Conservation (phyloP, 169 alveolate species). For the Plasmodium sp. region DNA sequence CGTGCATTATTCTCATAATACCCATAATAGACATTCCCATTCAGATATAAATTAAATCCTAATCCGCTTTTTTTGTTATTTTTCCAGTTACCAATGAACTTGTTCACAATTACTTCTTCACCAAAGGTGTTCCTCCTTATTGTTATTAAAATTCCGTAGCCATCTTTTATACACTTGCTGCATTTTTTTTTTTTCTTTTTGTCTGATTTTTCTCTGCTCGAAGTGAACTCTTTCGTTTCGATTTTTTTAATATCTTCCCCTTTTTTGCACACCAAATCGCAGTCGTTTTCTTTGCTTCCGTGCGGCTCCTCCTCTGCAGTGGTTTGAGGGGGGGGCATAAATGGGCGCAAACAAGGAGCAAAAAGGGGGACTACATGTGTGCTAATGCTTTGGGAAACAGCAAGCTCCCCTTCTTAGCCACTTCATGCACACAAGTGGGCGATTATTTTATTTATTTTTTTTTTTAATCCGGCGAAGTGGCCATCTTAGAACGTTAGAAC, state of each 20-base stretch:
- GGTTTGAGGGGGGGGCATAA: background rate
- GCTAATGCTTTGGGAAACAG: background rate
- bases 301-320: background rate
- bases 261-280: background rate
- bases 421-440: background rate
- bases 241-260: conserved; percentile 30
- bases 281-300: background rate
- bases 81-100: conserved; percentile 65
- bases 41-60: conserved; percentile 53
- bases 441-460: background rate
- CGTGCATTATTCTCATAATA: conserved; percentile 52
- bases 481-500: background rate
- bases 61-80: conserved; percentile 62
- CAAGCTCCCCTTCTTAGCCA: background rate
- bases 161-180: conserved; percentile 36
- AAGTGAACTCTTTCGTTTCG: background rate
- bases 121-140: conserved; percentile 18
- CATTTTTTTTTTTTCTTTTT: conserved; percentile 36
- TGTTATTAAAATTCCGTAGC: conserved; percentile 52
- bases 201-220: conserved; percentile 11
- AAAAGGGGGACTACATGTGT: background rate
- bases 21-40: conserved; percentile 58
- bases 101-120: conserved; percentile 36
- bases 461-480: background rate
- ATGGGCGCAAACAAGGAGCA: too few relatives aligned